Conservation (phyloP, 2,329 filamentous ascomycete species). For the Orbilia brochopaga region DNA sequence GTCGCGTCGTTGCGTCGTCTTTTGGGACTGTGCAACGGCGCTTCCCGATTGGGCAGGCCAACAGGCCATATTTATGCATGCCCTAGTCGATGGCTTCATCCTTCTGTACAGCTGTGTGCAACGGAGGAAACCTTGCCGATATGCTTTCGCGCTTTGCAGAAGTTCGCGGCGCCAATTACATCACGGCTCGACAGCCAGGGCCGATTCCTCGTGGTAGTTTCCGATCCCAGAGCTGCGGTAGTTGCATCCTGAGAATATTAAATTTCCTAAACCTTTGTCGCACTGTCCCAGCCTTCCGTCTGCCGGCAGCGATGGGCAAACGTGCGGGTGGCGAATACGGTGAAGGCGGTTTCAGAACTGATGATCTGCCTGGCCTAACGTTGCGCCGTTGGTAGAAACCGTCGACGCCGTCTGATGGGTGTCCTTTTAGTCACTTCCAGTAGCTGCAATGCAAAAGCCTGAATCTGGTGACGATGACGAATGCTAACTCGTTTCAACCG, state of each 20-base stretch:
- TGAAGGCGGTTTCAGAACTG: slow-evolving; percentile 44
- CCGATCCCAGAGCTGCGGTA: slow-evolving; percentile 20
- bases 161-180: slow-evolving; percentile 39
- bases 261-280: background rate
- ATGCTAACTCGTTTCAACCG: background rate
- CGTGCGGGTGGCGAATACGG: slow-evolving; percentile 31
- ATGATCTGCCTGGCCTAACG: slow-evolving; percentile 25
- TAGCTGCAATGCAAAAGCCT: background rate
- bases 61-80: slow-evolving; percentile 32
- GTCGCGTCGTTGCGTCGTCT: slow-evolving; percentile 25
- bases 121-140: slow-evolving; percentile 24
- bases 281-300: slow-evolving; percentile 4
- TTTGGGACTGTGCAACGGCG: slow-evolving; percentile 43
- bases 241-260: slow-evolving; percentile 3
- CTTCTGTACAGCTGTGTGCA: slow-evolving; percentile 28
- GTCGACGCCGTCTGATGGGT: background rate
- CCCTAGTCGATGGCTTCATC: slow-evolving; percentile 47
- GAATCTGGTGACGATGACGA: background rate
- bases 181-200: background rate
- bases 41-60: slow-evolving; percentile 46
- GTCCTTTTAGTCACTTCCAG: background rate
- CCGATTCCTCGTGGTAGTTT: background rate
- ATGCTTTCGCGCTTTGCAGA: slow-evolving; percentile 1
- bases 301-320: slow-evolving; percentile 16
- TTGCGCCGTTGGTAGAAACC: slow-evolving; percentile 39